These are phyloP conservation scores for Copromyces sp. DNA, from an alignment of 495 filamentous ascomycete species.

Conservation along the genomic window DNA sequence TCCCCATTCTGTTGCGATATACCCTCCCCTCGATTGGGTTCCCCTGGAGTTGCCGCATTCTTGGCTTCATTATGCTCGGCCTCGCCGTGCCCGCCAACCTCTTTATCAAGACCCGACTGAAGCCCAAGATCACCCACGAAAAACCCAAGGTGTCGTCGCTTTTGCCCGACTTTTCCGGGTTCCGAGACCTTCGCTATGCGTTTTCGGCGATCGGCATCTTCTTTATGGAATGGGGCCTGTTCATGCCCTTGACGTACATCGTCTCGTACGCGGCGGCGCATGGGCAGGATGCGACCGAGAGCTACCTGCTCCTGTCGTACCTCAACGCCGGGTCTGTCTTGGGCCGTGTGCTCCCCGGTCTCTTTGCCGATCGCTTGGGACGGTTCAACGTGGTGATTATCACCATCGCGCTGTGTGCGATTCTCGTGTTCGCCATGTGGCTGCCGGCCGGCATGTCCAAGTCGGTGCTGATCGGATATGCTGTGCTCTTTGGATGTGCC, in stretches of 20 bases:
- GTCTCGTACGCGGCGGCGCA: slow-evolving; percentile 43
- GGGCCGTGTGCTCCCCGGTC: slow-evolving; percentile 60
- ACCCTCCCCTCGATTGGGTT: slow-evolving; percentile 44
- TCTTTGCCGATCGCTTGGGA: slow-evolving; percentile 55
- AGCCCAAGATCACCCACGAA: slow-evolving; percentile 21
- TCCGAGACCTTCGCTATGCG: slow-evolving; percentile 44
- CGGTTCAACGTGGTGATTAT: slow-evolving; percentile 43
- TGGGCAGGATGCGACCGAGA: slow-evolving; percentile 40
- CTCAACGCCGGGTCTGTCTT: slow-evolving; percentile 49
- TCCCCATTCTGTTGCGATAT: slow-evolving; percentile 45
- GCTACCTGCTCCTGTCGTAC: slow-evolving; percentile 53
- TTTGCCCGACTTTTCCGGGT: slow-evolving; percentile 42
- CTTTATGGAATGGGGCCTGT: slow-evolving; percentile 42
- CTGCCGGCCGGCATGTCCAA: slow-evolving; percentile 53
- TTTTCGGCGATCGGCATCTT: slow-evolving; percentile 46
- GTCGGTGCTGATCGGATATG: slow-evolving; percentile 57
- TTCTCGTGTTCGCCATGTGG: slow-evolving; percentile 71
- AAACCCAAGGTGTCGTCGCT: slow-evolving; percentile 22
- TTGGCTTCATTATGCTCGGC: slow-evolving; percentile 47
- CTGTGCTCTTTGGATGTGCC: slow-evolving; percentile 73
- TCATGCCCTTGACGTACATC: slow-evolving; percentile 37
- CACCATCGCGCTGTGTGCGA: slow-evolving; percentile 51
- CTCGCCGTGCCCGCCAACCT: slow-evolving; percentile 43
- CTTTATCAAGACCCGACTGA: slow-evolving; percentile 44
- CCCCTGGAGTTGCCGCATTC: slow-evolving; percentile 46